Conservation (phyloP, 2,329 filamentous ascomycete species). For the Trichophyton benhamiae region DNA sequence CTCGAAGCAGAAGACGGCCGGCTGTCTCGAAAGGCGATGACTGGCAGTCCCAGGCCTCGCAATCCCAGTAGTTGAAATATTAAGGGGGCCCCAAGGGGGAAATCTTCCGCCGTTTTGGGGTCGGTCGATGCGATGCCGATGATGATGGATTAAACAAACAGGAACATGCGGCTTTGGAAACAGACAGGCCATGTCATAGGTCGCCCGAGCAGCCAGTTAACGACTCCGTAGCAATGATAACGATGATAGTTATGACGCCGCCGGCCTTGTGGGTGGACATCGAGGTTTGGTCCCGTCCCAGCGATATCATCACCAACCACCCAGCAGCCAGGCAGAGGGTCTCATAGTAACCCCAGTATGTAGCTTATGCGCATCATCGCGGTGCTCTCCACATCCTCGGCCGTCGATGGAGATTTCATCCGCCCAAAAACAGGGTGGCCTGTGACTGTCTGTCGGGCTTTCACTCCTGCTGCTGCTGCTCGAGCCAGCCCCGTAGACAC, state of each 20-base stretch:
- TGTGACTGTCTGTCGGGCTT: neutral
- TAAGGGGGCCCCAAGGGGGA: no score
- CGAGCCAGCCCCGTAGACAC: neutral
- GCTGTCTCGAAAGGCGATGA: neutral
- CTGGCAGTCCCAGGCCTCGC: neutral
- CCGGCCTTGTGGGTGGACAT: neutral
- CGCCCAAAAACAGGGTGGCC: neutral
- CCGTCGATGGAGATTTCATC: neutral
- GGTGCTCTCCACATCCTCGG: neutral
- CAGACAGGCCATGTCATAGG: neutral
- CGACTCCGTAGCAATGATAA: no score
- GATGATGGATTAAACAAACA: neutral
- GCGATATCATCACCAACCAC: no score
- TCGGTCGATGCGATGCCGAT: no score
- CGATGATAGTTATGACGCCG: neutral
- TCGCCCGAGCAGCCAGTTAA: neutral
- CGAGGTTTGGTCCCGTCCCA: neutral
- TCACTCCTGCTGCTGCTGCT: neutral
- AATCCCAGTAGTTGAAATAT: no score
- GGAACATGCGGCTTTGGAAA: neutral
- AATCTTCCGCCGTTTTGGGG: no score
- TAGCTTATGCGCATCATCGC: neutral
- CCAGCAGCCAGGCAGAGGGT: no score
- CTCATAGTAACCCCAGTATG: neutral
- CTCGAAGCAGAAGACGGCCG: neutral